Evolutionary conservation across 352 stramenopile species (phyloP).

Genomic region (Achlya hypogyna): DNA sequence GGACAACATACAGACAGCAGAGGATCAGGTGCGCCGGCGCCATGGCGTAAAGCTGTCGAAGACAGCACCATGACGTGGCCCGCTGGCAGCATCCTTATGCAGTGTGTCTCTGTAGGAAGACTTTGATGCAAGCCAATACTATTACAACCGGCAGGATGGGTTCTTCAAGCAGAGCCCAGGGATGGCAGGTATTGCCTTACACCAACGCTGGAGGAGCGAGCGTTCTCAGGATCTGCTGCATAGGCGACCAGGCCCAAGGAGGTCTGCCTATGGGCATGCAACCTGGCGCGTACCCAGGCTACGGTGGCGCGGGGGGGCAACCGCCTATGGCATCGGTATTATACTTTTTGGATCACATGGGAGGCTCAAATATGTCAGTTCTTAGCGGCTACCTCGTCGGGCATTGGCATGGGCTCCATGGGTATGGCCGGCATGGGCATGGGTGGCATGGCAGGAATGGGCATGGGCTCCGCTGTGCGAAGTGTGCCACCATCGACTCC

Average conservation of each 20-base stretch:
- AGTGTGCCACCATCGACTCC: background rate
- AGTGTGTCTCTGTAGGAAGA: slow-evolving; percentile 33
- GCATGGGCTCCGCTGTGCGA: background rate
- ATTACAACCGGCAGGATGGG: slow-evolving; percentile 72
- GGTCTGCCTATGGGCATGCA: background rate
- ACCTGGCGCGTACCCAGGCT: background rate
- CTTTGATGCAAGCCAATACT: slow-evolving; percentile 83
- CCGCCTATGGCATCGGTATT: background rate
- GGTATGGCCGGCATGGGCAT: slow-evolving; percentile 14
- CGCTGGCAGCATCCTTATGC: too few species aligned
- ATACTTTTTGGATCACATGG: too few species aligned
- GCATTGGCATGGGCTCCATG: slow-evolving; percentile 12
- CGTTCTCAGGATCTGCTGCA: too few species aligned
- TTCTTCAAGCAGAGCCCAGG: slow-evolving; percentile 9
- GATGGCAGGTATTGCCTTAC: background rate
- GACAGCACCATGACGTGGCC: too few species aligned
- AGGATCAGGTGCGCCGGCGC: slow-evolving; percentile 57
- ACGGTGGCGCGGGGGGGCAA: background rate
- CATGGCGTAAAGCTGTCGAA: background rate
- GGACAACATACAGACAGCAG: slow-evolving; percentile 82
- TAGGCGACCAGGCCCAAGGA: background rate
- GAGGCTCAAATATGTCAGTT: background rate
- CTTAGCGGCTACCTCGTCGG: slow-evolving; percentile 5
- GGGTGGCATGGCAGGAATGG: slow-evolving; percentile 5
- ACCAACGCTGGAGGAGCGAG: background rate